Conservation (phyloP, 148 eudicot genomes). For the Diospyros kaki region DNA sequence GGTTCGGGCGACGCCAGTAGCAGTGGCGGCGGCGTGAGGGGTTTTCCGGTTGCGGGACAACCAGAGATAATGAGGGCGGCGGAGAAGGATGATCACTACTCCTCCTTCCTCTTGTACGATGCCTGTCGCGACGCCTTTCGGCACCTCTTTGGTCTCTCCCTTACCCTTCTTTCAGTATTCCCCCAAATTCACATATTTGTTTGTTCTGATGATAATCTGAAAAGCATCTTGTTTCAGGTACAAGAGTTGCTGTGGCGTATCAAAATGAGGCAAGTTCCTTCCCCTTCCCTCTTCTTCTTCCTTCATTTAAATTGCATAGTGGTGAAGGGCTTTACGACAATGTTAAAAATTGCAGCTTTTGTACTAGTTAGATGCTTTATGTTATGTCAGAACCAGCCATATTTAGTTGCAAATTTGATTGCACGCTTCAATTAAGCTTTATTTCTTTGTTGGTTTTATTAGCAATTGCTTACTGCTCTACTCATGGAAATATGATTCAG, state of each 20-base stretch:
- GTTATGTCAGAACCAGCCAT: no score
- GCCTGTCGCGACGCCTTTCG: constrained; percentile 98
- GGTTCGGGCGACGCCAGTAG: no score
- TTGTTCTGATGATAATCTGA: background rate
- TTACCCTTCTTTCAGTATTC: background rate
- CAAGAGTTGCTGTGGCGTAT: constrained; percentile 79
- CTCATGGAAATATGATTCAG: no score
- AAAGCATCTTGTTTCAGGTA: constrained; percentile 43
- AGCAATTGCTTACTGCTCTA: no score
- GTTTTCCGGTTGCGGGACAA: constrained; percentile 86
- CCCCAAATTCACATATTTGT: background rate
- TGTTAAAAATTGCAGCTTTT: no score
- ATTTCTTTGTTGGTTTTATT: no score
- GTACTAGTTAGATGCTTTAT: no score
- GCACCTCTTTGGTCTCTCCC: constrained; percentile 72
- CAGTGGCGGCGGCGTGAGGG: constrained; percentile 20
- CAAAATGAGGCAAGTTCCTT: constrained; percentile 64
- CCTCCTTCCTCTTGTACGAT: constrained; percentile 74
- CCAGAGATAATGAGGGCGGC: constrained; percentile 99
- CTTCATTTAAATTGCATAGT: no score
- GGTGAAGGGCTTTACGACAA: no score
- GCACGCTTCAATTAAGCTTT: no score
- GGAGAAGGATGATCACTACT: constrained; percentile 93
- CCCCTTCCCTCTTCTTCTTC: background rate
- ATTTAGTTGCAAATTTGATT: no score